These are phyloP conservation scores for Aspergillus avenaceus DNA, from an alignment of 495 filamentous ascomycete genomes.

Conservation along the genomic window DNA sequence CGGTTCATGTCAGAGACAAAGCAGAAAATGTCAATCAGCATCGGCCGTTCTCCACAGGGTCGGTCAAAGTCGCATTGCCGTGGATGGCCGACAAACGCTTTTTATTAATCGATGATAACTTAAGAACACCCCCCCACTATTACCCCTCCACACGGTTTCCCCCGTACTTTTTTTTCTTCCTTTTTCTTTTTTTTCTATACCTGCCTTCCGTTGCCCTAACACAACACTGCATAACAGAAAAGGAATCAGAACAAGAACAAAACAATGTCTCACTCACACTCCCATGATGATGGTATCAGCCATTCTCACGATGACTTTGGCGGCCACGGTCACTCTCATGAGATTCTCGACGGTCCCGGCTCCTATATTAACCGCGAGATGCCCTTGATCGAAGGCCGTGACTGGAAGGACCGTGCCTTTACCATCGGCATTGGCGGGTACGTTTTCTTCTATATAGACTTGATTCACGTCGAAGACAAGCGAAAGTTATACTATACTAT, in stretches of 20 bases:
- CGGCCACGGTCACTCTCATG: slow-evolving; percentile 92
- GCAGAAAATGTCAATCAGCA: no score
- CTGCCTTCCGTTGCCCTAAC: no score
- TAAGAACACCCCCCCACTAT: no score
- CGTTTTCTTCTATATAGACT: slow-evolving; percentile 20
- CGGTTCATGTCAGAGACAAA: slow-evolving; percentile 5
- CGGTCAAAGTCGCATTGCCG: slow-evolving; percentile 1
- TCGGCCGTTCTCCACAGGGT: slow-evolving; percentile 1
- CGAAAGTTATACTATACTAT: neutral
- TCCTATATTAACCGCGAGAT: slow-evolving; percentile 88
- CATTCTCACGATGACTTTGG: slow-evolving; percentile 64
- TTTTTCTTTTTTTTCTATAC: no score
- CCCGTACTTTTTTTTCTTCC: neutral
- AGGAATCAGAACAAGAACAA: neutral
- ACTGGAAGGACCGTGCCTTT: slow-evolving; percentile 89
- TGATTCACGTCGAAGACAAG: neutral
- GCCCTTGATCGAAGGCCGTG: slow-evolving; percentile 80
- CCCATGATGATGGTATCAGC: slow-evolving; percentile 45
- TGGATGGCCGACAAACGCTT: neutral
- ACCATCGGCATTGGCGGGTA: slow-evolving; percentile 97
- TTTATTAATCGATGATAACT: no score
- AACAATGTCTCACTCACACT: slow-evolving; percentile 50
- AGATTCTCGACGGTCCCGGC: slow-evolving; percentile 92
- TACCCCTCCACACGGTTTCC: neutral
- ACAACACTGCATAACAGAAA: no score